Evolutionary conservation across 306 rosid genomes (phyloP).

Genomic region (Hylodesmum podocarpum): DNA sequence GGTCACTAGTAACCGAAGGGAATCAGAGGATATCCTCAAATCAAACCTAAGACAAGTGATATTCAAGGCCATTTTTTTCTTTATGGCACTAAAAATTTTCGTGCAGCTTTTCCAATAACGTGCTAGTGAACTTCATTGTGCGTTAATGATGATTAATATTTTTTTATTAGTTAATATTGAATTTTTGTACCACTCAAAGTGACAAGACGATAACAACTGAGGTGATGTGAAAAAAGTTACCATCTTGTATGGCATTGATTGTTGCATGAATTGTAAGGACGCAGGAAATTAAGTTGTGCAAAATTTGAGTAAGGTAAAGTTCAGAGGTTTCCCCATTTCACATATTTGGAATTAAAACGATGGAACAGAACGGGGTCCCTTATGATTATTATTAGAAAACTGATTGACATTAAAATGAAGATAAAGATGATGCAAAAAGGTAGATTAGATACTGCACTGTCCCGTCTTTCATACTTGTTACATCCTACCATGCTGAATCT

Average conservation of each 20-base stretch:
- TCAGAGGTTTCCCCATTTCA: not conserved
- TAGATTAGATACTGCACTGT: not conserved
- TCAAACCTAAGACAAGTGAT: conserved; percentile 3
- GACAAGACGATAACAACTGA: conserved; percentile 21
- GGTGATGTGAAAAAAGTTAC: conserved; percentile 15
- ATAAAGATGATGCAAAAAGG: not conserved
- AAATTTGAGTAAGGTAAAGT: not conserved
- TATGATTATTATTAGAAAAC: not conserved
- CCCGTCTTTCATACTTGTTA: conserved; percentile 6
- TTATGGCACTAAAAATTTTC: not conserved
- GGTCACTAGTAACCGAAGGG: not conserved
- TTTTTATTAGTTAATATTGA: no score
- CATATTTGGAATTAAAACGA: not conserved
- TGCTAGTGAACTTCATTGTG: not conserved
- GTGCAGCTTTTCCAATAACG: not conserved
- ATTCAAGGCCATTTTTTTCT: not conserved
- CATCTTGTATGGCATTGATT: not conserved
- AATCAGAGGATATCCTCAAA: not conserved
- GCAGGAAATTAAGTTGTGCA: not conserved
- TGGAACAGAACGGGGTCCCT: not conserved
- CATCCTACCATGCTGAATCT: conserved; percentile 11
- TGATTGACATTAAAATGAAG: not conserved
- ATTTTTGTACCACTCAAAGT: not conserved
- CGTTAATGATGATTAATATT: conserved; percentile 3
- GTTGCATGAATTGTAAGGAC: not conserved